Percentiles rank a stretch among this genome's conserved stretches.
Conservation (phyloP, 2,329 filamentous ascomycete genomes). For the Aspergillus sp. region DNA sequence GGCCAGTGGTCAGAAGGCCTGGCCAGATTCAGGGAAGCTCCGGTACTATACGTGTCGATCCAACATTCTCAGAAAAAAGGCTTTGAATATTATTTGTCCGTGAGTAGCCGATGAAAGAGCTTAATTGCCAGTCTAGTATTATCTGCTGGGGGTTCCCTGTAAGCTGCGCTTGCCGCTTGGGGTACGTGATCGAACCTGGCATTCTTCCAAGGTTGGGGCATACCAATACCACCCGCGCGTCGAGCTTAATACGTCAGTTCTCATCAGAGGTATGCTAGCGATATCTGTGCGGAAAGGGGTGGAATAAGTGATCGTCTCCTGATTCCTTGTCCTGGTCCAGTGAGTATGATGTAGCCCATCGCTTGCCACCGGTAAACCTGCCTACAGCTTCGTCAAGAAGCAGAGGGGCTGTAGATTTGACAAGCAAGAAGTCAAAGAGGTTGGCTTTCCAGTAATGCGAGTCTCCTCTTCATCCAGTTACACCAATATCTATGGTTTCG, state of each 20-base stretch:
- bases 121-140: neutral
- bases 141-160: neutral
- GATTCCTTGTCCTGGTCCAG: neutral
- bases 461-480: neutral
- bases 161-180: neutral
- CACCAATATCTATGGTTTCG: neutral
- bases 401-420: neutral
- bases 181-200: constrained; percentile 2
- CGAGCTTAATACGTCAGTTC: constrained; percentile 14
- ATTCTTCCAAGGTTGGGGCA: constrained; percentile 17
- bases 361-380: neutral
- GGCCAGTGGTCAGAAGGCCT: no score
- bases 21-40: no score
- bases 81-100: neutral
- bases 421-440: neutral
- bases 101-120: neutral
- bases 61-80: no score
- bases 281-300: neutral
- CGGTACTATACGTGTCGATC: no score
- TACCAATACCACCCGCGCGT: constrained; percentile 10
- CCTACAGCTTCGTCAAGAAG: neutral
- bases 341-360: neutral
- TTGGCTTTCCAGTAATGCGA: neutral
- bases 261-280: constrained; percentile 16
- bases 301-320: neutral